Evolutionary conservation across 331 rosid species (phyloP), one percentile per base, ranked within the genome.

Genomic region (Prunus yedoensis): DNA sequence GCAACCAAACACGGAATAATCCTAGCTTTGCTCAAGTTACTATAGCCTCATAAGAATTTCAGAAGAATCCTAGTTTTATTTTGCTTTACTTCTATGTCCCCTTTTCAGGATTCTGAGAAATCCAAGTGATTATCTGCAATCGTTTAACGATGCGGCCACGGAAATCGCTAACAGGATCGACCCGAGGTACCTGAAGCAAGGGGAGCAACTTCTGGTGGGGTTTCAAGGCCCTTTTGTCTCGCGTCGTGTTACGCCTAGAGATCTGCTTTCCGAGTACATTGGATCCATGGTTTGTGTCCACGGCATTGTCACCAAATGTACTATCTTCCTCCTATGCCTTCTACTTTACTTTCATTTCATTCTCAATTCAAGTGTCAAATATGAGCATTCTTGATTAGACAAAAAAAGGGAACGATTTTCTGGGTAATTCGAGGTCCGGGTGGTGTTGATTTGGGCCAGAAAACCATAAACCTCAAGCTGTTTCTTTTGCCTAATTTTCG

Each of bases 201-300:
- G 96, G 57, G 97, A 95, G 56, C 97, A 90, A 51, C 90, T 95
- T 52, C 87, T 81, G 15, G 97, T 95, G 52, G 99, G 99, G n/a
- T 86, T 95, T 68, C 95, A 88, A 86, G 99, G 97, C 2, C 97
- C 96, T 21, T 95, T 95, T 49, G 99, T 90, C 76, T 92, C 99
- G 21, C 97, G 97, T 3, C 87, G 96, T 0, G 90, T 95, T 80
- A 89, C 97, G 3, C 99, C 99, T 0, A 85, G 99, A 71, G 99
- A 92, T 0, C 91, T 95, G 68, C 91, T 95, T 4, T 89, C 99
- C 71, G 88, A 87, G 65, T 95, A 90, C 84, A 95, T 95, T 53
- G 97, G 99, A 57, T 89, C 97, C 68, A 85, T 95, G 99, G 99
- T 95, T 70, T 95, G 97, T 35, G 94, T 95, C 9, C 97, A 93